These are phyloP conservation scores for Boletales sp. DNA, from an alignment of 768 basidiomycete genomes.

Conservation along the genomic window DNA sequence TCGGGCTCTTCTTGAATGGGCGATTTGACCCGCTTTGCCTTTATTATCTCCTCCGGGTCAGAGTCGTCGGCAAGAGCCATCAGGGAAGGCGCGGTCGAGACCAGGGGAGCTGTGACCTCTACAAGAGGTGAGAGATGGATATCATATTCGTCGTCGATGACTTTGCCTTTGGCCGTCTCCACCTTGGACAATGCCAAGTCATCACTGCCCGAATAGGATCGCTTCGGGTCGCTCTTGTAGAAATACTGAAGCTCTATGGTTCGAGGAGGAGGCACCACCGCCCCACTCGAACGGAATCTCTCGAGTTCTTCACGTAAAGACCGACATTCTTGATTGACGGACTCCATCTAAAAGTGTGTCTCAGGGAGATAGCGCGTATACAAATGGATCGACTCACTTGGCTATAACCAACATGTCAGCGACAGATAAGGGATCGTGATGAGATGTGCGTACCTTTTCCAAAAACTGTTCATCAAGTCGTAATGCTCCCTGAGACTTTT, in stretches of 20 bases:
- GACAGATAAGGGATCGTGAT: constrained; percentile 7
- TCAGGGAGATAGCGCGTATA: constrained; percentile 6
- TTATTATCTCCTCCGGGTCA: constrained; percentile 27
- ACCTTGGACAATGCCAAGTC: constrained; percentile 11
- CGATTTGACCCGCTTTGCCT: constrained; percentile 12
- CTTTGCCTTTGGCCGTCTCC: constrained; percentile 20
- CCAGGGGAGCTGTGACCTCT: constrained; percentile 23
- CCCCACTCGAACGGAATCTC: constrained; percentile 18
- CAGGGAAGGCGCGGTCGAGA: constrained; percentile 27
- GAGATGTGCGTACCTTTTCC: constrained; percentile 32
- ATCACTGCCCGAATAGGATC: constrained; percentile 11
- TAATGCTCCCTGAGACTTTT: constrained; percentile 52
- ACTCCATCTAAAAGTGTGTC: constrained; percentile 16
- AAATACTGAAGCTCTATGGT: constrained; percentile 21
- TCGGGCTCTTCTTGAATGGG: constrained; percentile 24
- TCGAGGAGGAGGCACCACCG: constrained; percentile 9
- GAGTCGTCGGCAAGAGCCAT: constrained; percentile 28
- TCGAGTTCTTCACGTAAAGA: constrained; percentile 26
- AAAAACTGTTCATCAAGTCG: constrained; percentile 41
- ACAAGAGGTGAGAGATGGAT: constrained; percentile 31
- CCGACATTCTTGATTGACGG: constrained; percentile 23
- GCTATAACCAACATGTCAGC: constrained; percentile 27
- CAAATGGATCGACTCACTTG: constrained; percentile 29
- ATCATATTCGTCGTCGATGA: constrained; percentile 24
- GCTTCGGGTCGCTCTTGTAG: constrained; percentile 21